Evolutionary conservation across 345 rosid species (phyloP).

Genomic region (Rhizophora mangle): DNA sequence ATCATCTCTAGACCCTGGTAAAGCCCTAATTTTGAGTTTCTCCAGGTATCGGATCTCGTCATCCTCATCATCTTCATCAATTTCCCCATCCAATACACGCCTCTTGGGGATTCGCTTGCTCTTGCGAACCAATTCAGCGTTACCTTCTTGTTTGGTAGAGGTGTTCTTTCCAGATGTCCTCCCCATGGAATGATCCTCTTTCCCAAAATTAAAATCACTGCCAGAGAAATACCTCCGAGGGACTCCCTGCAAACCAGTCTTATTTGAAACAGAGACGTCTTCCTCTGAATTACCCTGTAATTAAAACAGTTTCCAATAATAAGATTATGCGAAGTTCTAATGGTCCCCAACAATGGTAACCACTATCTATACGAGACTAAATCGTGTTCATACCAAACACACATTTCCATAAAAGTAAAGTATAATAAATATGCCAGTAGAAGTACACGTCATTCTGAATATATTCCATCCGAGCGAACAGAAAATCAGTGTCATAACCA

Average conservation of each 20-base stretch:
- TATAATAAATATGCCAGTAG: not conserved
- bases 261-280: slow-evolving; percentile 40
- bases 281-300: slow-evolving; percentile 60
- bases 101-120: slow-evolving; percentile 77
- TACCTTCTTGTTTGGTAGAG: slow-evolving; percentile 51
- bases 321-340: slow-evolving; percentile 22
- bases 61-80: slow-evolving; percentile 61
- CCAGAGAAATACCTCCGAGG: slow-evolving; percentile 72
- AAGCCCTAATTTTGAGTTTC: slow-evolving; percentile 61
- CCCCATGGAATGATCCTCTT: slow-evolving; percentile 50
- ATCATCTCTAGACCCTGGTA: slow-evolving; percentile 40
- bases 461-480: slow-evolving; percentile 7
- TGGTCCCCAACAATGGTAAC: slow-evolving; percentile 5
- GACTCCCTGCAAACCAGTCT: slow-evolving; percentile 55
- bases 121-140: slow-evolving; percentile 58
- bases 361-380: slow-evolving; percentile 12
- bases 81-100: slow-evolving; percentile 53
- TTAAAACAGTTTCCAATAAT: slow-evolving; percentile 19
- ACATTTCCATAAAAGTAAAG: slow-evolving; percentile 25
- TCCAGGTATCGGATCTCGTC: slow-evolving; percentile 86
- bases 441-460: slow-evolving; percentile 3
- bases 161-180: slow-evolving; percentile 41
- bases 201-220: slow-evolving; percentile 53
- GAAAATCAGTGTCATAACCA: slow-evolving; percentile 9
- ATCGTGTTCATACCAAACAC: slow-evolving; percentile 20